These are phyloP conservation scores for Diaporthe helianthi DNA, from an alignment of 2,329 filamentous ascomycete genomes.

Conservation along the genomic window DNA sequence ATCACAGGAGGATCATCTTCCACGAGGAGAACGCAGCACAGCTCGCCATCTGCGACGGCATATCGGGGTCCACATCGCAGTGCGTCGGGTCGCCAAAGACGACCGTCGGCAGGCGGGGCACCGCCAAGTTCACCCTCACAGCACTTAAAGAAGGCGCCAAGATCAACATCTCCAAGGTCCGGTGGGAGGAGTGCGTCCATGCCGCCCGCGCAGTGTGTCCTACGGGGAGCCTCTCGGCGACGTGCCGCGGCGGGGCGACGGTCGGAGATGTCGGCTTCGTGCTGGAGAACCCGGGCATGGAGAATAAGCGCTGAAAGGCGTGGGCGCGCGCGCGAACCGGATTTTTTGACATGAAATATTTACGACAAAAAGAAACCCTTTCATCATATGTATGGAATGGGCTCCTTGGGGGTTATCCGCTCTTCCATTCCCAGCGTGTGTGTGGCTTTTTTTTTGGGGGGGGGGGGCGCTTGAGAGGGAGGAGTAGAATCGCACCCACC, in stretches of 20 bases:
- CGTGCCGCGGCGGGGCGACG: constrained; percentile 56
- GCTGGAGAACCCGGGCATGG: constrained; percentile 42
- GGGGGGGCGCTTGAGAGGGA: no score
- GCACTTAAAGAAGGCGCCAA: constrained; percentile 51
- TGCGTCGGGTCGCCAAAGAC: constrained; percentile 53
- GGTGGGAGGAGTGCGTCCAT: constrained; percentile 61
- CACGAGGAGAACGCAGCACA: constrained; percentile 66
- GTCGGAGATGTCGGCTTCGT: constrained; percentile 54
- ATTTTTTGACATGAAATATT: background rate
- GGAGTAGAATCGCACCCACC: background rate
- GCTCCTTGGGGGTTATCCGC: background rate
- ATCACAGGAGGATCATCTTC: constrained; percentile 50
- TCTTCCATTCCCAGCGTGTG: background rate
- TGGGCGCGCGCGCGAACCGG: no score
- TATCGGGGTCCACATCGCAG: constrained; percentile 50
- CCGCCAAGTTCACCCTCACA: constrained; percentile 55
- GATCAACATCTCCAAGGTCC: constrained; percentile 60
- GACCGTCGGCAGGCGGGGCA: constrained; percentile 55
- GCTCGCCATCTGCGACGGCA: constrained; percentile 66
- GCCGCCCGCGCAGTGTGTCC: constrained; percentile 60
- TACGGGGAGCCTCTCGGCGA: constrained; percentile 54
- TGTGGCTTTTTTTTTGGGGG: no score
- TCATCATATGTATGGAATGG: background rate
- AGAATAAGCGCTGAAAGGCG: background rate
- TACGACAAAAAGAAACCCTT: background rate